Base-by-base conservation (phyloP, 176 grass and related monocot genomes). In the Avena sativa region DNA sequence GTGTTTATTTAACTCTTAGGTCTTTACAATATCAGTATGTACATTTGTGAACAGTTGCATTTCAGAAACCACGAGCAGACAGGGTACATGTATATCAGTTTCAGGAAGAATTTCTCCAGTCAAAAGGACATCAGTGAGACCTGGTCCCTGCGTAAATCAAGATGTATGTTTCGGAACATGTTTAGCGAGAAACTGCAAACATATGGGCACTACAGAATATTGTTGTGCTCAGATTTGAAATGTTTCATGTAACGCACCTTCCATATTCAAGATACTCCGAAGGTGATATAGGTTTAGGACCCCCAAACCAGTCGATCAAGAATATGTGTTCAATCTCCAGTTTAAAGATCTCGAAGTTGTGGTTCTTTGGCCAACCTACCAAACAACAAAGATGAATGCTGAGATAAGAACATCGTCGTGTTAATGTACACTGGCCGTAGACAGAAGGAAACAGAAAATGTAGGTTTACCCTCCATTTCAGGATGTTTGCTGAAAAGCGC, bases 271-370 rank as follows among this genome's bases (percentile, higher is more conserved):
- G 72, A 87, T 98, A 98, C n/a, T 96, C 75, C 2, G 81, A 82
- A 17, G 90, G 89, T 55, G 93, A 85, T 86, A 98, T 76, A 46
- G 96, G 96, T 85, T 96, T 98, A 71, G 93, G 63, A 66, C 96
- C 96, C 25, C 96, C 96, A 52, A 96, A 98, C 93, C 96, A 98
- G 60, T 98, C 92, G 30, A 98, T 96, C 87, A 98, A 66, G 72
- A 98, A 98, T 88, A 98, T 88, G 64, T 92, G 72, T 84, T 98
- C 83, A 6, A 94, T 94, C 48, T 94, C 89, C 80, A 98, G 25
- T 84, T 96, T 98, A 46, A 96, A 96, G 69, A 96, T 90, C 81
- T 81, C 79, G 71, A 98, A 96, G 62, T 96, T 9, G 65, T 98
- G 96, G 78, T 83, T 80, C 84, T 96, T 86, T 38, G 96, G 96